Conservation (phyloP, 345 rosid genomes). For the Brassica carinata region DNA sequence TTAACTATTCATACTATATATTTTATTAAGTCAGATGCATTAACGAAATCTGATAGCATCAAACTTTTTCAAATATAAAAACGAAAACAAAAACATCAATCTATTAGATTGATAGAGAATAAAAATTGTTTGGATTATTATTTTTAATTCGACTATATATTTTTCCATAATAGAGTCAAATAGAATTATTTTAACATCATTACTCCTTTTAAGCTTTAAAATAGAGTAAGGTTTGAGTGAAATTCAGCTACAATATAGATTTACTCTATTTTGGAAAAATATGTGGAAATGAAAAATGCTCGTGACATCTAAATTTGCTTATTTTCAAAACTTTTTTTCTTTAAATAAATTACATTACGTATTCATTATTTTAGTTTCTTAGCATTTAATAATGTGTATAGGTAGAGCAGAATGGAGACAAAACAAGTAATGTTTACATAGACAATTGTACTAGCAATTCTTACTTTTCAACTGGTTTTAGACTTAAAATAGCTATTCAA, state of each 20-base stretch:
- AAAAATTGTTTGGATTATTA: too few relatives aligned
- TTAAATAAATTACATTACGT: too few relatives aligned
- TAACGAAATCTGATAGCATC: too few relatives aligned
- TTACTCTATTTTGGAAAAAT: too few relatives aligned
- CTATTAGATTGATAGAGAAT: neutral
- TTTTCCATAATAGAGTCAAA: neutral
- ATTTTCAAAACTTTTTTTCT: neutral
- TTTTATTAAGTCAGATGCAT: too few relatives aligned
- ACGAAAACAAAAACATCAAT: too few relatives aligned
- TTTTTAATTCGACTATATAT: too few relatives aligned
- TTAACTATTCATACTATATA: too few relatives aligned
- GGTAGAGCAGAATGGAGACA: neutral
- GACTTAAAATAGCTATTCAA: neutral
- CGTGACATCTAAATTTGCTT: neutral
- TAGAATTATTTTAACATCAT: too few relatives aligned
- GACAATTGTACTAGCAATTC: neutral
- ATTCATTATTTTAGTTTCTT: neutral
- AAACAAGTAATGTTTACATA: slow-evolving; percentile 1
- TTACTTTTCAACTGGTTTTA: slow-evolving; percentile 10
- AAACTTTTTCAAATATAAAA: too few relatives aligned
- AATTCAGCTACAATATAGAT: neutral
- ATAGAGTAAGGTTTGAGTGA: neutral
- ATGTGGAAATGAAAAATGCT: neutral
- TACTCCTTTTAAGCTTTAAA: too few relatives aligned
- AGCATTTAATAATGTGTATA: neutral